phyloP scores from a whole-genome alignment of 495 filamentous ascomycete genomes.

The Aspergillus carlsbadensis region DNA sequence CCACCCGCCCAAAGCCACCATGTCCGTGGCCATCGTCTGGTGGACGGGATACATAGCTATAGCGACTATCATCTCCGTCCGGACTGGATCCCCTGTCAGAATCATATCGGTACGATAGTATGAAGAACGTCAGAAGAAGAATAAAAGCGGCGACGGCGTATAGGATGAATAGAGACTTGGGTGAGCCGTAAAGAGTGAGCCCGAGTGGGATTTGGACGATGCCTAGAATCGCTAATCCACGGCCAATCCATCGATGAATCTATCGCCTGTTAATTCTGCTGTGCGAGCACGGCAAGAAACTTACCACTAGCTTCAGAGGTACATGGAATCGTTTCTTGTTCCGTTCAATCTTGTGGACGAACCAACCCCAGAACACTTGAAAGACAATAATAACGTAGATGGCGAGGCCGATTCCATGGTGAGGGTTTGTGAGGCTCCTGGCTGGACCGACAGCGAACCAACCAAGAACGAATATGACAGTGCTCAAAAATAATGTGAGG shows the following conservation, averaged over 20 bases:
- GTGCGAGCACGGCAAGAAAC: conserved; percentile 12
- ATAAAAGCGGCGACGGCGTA: conserved; percentile 72
- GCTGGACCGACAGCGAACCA: conserved; percentile 74
- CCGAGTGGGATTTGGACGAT: conserved; percentile 87
- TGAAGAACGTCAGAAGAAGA: conserved; percentile 67
- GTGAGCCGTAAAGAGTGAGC: conserved; percentile 89
- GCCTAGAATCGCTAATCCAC: conserved; percentile 71
- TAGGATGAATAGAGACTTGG: conserved; percentile 78
- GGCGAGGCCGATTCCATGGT: conserved; percentile 89
- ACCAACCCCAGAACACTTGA: conserved; percentile 75
- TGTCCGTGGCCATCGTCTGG: conserved; percentile 36
- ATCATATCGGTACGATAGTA: conserved; percentile 66
- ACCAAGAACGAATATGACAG: conserved; percentile 73
- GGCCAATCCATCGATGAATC: conserved; percentile 85
- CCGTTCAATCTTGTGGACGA: conserved; percentile 63
- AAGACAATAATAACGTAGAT: conserved; percentile 83
- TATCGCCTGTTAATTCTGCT: conserved; percentile 23
- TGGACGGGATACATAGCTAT: conserved; percentile 51
- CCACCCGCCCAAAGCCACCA: conserved; percentile 36
- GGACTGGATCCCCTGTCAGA: conserved; percentile 39
- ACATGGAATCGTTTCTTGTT: conserved; percentile 55
- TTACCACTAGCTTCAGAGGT: conserved; percentile 71
- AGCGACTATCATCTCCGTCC: conserved; percentile 47
- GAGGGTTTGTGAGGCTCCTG: conserved; percentile 85
- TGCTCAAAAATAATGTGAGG: conserved; percentile 68